These are phyloP conservation scores for Penicillium sp. DNA, from an alignment of 2,329 filamentous ascomycete genomes.

Conservation along the genomic window DNA sequence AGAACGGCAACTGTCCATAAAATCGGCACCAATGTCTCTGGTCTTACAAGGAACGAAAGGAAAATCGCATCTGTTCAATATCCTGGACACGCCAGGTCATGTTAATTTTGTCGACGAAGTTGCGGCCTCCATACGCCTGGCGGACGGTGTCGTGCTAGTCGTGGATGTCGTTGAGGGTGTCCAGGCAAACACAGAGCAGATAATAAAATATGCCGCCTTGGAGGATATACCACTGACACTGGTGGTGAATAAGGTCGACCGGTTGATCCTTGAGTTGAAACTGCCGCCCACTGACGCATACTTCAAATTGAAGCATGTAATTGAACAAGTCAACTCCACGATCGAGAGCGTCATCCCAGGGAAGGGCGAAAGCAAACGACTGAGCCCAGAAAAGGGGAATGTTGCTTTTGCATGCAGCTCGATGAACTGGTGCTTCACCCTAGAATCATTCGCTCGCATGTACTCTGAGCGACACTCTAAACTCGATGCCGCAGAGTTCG, in stretches of 20 bases:
- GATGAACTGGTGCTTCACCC: constrained; percentile 95
- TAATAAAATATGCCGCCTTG: constrained; percentile 90
- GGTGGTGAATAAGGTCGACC: constrained; percentile 96
- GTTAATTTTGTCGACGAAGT: constrained; percentile 99
- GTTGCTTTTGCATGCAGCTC: constrained; percentile 92
- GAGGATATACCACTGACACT: constrained; percentile 85
- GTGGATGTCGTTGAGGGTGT: constrained; percentile 98
- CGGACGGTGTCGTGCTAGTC: constrained; percentile 86
- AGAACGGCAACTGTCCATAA: constrained; percentile 85
- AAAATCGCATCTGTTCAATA: constrained; percentile 92
- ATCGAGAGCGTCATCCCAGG: constrained; percentile 86
- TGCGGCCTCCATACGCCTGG: constrained; percentile 77
- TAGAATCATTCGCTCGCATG: constrained; percentile 93
- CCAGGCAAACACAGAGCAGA: constrained; percentile 95
- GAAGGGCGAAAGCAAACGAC: constrained; percentile 69
- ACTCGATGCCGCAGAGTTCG: constrained; percentile 78
- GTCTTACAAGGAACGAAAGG: constrained; percentile 82
- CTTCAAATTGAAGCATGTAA: constrained; percentile 98
- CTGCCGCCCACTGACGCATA: constrained; percentile 93
- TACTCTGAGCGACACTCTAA: constrained; percentile 84
- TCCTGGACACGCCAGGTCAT: constrained; percentile 93
- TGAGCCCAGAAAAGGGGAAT: constrained; percentile 96
- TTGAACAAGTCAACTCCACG: constrained; percentile 94
- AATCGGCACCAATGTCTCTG: constrained; percentile 89
- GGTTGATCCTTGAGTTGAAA: constrained; percentile 88